Conservation (phyloP, 2,329 filamentous ascomycete genomes). For the Lanzia echinophila region DNA sequence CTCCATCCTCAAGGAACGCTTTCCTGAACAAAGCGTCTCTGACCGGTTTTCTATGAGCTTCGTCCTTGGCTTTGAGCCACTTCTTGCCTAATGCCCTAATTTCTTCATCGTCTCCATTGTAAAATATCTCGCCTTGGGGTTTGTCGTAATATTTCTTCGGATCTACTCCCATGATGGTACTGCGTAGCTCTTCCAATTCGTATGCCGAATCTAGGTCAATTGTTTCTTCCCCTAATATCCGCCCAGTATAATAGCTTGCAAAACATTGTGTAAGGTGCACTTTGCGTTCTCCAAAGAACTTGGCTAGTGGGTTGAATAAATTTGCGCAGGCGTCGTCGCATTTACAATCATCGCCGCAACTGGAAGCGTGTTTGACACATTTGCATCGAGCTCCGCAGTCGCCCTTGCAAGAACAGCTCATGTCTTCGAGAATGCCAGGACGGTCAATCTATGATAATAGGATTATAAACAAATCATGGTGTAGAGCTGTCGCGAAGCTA, state of each 20-base stretch:
- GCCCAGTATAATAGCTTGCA: neutral
- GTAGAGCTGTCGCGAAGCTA: too few relatives aligned
- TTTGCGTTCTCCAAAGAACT: neutral
- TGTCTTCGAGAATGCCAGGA: neutral
- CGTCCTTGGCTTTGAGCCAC: conserved; percentile 2
- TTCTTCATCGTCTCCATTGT: neutral
- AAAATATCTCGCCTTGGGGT: neutral
- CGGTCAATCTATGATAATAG: neutral
- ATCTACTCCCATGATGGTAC: conserved; percentile 4
- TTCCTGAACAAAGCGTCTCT: neutral
- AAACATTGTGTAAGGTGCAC: neutral
- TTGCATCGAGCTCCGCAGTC: neutral
- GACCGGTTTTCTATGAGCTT: neutral
- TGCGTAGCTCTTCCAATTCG: neutral
- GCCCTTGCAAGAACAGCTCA: neutral
- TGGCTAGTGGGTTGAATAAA: neutral
- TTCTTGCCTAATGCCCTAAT: neutral
- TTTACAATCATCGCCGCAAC: conserved; percentile 1
- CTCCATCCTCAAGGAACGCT: neutral
- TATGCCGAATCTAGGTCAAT: conserved; percentile 1
- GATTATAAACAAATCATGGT: neutral
- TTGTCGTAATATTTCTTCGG: conserved; percentile 1
- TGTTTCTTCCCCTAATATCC: neutral
- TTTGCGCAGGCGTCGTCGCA: conserved; percentile 3
- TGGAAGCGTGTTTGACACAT: conserved; percentile 1